Evolutionary conservation across 2,329 filamentous ascomycete genomes (phyloP), one percentile per base, ranked within the genome.

Genomic region (Ophiostoma pallidulum): DNA sequence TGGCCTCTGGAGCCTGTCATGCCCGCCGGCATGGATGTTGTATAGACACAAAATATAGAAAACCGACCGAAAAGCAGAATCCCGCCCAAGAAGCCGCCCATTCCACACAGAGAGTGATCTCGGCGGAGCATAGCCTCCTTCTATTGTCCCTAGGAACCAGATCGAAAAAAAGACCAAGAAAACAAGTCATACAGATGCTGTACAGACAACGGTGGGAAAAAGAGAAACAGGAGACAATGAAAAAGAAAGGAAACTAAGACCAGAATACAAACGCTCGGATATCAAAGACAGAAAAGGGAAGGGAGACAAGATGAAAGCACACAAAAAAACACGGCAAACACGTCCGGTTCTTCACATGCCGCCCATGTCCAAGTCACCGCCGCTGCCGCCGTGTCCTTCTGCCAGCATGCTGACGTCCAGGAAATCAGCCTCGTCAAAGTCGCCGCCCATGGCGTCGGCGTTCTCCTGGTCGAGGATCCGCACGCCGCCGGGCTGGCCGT

Each of bases 401-500:
- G 35, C 41, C 31, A 49, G 38, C 8, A 53, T 44, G 29, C 45
- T 52, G 2, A 62, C 68, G 48, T 78, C 76, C 45, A 82, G 60
- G 51, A 88, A 88, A 1, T 75, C 71, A 0, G 83, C 83, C 50
- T 88, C 84, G 49, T 75, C 80, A 60, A 87, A 87, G 59, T 87
- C 82, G 45, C n/a, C n/a, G n/a, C 58, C 80, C 38, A 49, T 66
- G 0, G 65, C 55, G 4, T 61, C 61, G 53, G 64, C 63, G 53
- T 75, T 77, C 58, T 77, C 73, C 58, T 77, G 71, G 1, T 60
- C 69, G 4, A 60, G 49, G 49, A 56, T 63, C 64, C 50, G 53
- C 54, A 48, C 38, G 42, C 45, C 41, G 6, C 24, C 24, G 6
- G 5, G 24, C 24, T 28, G 24, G 20, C 45, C 36, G 49, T 52